Percentiles rank a stretch among this genome's conserved stretches.
Evolutionary conservation across 768 basidiomycete genomes (phyloP).

Genomic region (Fibroporia radiculosa): DNA sequence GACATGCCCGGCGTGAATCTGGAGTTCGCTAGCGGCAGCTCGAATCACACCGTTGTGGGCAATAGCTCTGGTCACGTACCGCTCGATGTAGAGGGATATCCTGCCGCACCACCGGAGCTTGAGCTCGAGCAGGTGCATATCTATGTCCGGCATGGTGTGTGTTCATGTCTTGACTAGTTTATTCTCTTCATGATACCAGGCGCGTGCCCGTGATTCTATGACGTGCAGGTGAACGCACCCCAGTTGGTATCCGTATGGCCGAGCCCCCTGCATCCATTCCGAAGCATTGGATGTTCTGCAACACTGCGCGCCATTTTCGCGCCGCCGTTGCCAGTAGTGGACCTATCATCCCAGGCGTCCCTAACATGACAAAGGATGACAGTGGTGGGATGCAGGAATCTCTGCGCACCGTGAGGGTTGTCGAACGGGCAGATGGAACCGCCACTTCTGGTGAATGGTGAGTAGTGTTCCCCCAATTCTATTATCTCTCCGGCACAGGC

Average conservation of each 20-base stretch:
- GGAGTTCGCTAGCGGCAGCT: no score
- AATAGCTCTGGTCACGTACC: slow-evolving; percentile 18
- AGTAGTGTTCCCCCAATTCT: slow-evolving; percentile 14
- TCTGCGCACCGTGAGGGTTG: slow-evolving; percentile 36
- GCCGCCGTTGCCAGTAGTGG: slow-evolving; percentile 33
- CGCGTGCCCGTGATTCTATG: no score
- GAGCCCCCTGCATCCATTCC: slow-evolving; percentile 59
- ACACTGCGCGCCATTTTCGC: slow-evolving; percentile 41
- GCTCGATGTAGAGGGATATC: slow-evolving; percentile 55
- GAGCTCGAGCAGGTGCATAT: slow-evolving; percentile 66
- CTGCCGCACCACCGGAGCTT: slow-evolving; percentile 46
- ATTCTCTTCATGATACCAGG: slow-evolving; percentile 1
- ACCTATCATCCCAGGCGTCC: slow-evolving; percentile 1
- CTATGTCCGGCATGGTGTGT: slow-evolving; percentile 67
- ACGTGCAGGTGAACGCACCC: slow-evolving; percentile 61
- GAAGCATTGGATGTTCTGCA: slow-evolving; percentile 63
- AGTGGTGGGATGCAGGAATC: slow-evolving; percentile 14
- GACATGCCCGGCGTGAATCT: no score
- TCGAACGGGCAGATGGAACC: slow-evolving; percentile 51
- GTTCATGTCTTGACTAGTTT: neutral
- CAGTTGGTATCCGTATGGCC: slow-evolving; percentile 60
- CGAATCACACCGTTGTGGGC: no score
- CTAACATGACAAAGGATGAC: slow-evolving; percentile 13
- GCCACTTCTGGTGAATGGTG: slow-evolving; percentile 57
- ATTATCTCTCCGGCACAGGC: neutral